A percentile compares a stretch with the other conserved stretches of the same genome.
These are phyloP conservation scores for Neurospora sp. DNA, from an alignment of 495 filamentous ascomycete species.

Conservation along the genomic window DNA sequence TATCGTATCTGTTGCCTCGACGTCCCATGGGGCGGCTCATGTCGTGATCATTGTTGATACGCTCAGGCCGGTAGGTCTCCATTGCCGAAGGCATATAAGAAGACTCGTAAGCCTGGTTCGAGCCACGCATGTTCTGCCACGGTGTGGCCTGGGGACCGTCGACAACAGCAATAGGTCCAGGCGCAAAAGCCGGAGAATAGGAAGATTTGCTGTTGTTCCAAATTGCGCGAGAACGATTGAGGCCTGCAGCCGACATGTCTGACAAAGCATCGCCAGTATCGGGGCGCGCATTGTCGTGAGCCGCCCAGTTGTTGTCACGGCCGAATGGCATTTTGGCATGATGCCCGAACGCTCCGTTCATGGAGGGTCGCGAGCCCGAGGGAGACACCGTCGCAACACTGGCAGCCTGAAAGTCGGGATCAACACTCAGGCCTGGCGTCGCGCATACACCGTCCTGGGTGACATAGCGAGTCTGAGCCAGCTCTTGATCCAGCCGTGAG, in stretches of 20 bases:
- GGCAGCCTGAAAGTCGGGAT: slow-evolving; percentile 18
- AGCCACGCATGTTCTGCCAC: slow-evolving; percentile 29
- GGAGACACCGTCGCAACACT: slow-evolving; percentile 9
- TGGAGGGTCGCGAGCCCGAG: slow-evolving; percentile 11
- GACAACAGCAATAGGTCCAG: slow-evolving; percentile 23
- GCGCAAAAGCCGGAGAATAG: slow-evolving; percentile 20
- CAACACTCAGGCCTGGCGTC: slow-evolving; percentile 12
- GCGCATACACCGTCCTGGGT: slow-evolving; percentile 27
- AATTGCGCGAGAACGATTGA: slow-evolving; percentile 51
- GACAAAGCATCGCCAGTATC: slow-evolving; percentile 49
- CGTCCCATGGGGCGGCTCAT: slow-evolving; percentile 27
- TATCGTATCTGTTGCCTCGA: slow-evolving; percentile 32
- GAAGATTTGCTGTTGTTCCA: slow-evolving; percentile 43
- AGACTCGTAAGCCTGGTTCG: slow-evolving; percentile 17
- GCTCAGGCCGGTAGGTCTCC: slow-evolving; percentile 33
- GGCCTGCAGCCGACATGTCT: slow-evolving; percentile 40
- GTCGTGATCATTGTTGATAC: slow-evolving; percentile 37
- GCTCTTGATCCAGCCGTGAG: slow-evolving; percentile 71
- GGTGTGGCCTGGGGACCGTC: slow-evolving; percentile 25
- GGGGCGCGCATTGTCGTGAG: slow-evolving; percentile 57
- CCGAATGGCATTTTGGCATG: slow-evolving; percentile 39
- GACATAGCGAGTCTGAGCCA: slow-evolving; percentile 60
- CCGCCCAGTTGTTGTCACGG: slow-evolving; percentile 51
- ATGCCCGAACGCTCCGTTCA: slow-evolving; percentile 38
- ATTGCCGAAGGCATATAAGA: slow-evolving; percentile 20